phyloP scores from a whole-genome alignment of 2,329 filamentous ascomycete genomes.

The Aspergillus phoenicis region DNA sequence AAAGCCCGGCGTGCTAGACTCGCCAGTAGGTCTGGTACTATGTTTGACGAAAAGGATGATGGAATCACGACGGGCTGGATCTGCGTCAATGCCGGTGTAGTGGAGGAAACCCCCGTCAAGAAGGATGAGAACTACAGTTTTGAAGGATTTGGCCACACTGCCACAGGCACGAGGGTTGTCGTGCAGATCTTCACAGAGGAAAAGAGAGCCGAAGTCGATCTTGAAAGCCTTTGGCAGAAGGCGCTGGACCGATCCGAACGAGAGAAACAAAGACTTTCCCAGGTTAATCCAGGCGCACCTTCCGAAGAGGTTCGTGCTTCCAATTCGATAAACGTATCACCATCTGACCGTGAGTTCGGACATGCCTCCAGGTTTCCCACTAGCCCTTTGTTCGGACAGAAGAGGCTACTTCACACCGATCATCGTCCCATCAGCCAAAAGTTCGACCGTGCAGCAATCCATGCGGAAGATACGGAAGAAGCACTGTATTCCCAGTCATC shows the following conservation, averaged over 20 bases:
- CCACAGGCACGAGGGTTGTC: slow-evolving; percentile 63
- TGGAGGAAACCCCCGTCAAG: slow-evolving; percentile 55
- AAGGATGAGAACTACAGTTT: slow-evolving; percentile 47
- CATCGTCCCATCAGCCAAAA: slow-evolving; percentile 4
- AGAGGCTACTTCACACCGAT: slow-evolving; percentile 31
- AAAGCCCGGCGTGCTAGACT: slow-evolving; percentile 81
- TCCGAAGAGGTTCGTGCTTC: slow-evolving; percentile 28
- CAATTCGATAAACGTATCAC: slow-evolving; percentile 20
- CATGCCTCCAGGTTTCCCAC: slow-evolving; percentile 19
- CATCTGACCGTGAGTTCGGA: slow-evolving; percentile 26
- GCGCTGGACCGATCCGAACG: slow-evolving; percentile 46
- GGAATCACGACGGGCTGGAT: slow-evolving; percentile 94
- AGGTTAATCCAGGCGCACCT: slow-evolving; percentile 23
- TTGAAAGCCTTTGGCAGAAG: slow-evolving; percentile 66
- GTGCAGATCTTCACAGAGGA: slow-evolving; percentile 73
- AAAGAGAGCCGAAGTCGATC: slow-evolving; percentile 66
- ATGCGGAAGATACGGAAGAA: neutral
- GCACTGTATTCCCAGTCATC: neutral
- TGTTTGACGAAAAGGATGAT: slow-evolving; percentile 67
- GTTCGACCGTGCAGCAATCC: neutral
- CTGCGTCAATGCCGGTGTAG: slow-evolving; percentile 81
- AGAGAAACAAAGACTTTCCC: slow-evolving; percentile 40
- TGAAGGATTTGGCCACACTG: slow-evolving; percentile 72
- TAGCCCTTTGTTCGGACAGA: slow-evolving; percentile 30
- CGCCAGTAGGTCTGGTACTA: slow-evolving; percentile 69